Evolutionary conservation across 805 yeast genomes (phyloP).

Genomic region (Sugiyamaella smithiae): DNA sequence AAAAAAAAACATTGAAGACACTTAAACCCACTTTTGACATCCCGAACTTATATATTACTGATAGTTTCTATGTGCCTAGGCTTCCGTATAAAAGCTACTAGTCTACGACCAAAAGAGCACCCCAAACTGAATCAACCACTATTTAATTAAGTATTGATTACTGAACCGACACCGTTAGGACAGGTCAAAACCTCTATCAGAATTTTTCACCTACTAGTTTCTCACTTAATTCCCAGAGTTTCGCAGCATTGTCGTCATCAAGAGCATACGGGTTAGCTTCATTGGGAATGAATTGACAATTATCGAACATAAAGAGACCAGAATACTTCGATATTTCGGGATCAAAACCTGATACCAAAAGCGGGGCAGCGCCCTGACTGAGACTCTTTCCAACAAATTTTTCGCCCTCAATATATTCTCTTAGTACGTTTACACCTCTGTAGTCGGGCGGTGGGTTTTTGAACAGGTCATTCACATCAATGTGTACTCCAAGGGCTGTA

Average conservation of each 20-base stretch:
- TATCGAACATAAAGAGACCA: conserved; percentile 3
- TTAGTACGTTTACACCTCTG: not conserved
- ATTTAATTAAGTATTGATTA: too few relatives aligned
- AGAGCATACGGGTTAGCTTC: conserved; percentile 4
- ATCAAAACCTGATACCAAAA: not conserved
- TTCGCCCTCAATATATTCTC: not conserved
- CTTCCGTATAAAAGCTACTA: too few relatives aligned
- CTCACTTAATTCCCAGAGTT: conserved; percentile 15
- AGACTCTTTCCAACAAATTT: not conserved
- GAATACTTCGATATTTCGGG: not conserved
- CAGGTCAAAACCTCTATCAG: too few relatives aligned
- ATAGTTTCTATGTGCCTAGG: too few relatives aligned
- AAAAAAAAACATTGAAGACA: too few relatives aligned
- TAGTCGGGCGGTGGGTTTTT: conserved; percentile 5
- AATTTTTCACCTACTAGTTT: conserved; percentile 12
- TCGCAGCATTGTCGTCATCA: conserved; percentile 8
- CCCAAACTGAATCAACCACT: too few relatives aligned
- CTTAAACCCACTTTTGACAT: too few relatives aligned
- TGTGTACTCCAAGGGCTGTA: conserved; percentile 10
- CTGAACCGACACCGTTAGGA: too few relatives aligned
- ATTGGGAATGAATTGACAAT: conserved; percentile 7
- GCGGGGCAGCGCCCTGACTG: not conserved
- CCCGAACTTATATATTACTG: too few relatives aligned
- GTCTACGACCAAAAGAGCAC: too few relatives aligned
- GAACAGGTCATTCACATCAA: conserved; percentile 3